Evolutionary conservation across 2,329 filamentous ascomycete species (phyloP).

Genomic region (Tolypocladium paradoxum): DNA sequence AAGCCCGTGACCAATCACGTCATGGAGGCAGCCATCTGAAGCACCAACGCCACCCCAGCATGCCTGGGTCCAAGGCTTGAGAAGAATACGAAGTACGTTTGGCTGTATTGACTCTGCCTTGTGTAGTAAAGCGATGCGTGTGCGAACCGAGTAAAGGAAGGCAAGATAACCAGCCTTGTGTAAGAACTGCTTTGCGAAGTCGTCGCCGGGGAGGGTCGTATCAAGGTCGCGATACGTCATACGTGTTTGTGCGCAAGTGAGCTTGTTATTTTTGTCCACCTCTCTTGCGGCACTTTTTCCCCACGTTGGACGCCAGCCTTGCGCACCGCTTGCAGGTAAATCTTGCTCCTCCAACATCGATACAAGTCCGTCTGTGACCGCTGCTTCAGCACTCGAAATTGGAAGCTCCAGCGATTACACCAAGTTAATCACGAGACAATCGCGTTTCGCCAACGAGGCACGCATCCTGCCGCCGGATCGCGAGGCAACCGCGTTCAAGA

Average conservation of each 20-base stretch:
- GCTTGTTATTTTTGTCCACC: not conserved
- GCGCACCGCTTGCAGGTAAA: not conserved
- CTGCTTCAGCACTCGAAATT: not conserved
- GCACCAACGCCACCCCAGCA: not conserved
- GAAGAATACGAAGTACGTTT: not conserved
- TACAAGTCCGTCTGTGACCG: not conserved
- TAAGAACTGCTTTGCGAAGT: not conserved
- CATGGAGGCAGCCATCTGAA: not conserved
- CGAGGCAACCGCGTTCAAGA: slow-evolving; percentile 12
- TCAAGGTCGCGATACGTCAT: not conserved
- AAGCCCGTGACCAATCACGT: not conserved
- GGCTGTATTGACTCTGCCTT: not conserved
- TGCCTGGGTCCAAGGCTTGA: not conserved
- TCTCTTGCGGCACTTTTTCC: not conserved
- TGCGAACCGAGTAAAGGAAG: not conserved
- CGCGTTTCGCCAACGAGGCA: too few relatives aligned
- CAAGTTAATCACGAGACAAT: not conserved
- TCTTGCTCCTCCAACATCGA: not conserved
- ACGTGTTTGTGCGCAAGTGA: not conserved
- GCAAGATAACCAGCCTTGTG: not conserved
- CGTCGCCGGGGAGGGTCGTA: not conserved
- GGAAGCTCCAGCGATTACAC: not conserved
- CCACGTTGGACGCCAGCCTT: not conserved
- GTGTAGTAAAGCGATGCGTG: not conserved
- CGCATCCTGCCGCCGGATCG: not conserved